A percentile compares a stretch with the other conserved stretches of the same genome.
Conservation (phyloP, 2,329 filamentous ascomycete species). For the Fusarium bactridioides region DNA sequence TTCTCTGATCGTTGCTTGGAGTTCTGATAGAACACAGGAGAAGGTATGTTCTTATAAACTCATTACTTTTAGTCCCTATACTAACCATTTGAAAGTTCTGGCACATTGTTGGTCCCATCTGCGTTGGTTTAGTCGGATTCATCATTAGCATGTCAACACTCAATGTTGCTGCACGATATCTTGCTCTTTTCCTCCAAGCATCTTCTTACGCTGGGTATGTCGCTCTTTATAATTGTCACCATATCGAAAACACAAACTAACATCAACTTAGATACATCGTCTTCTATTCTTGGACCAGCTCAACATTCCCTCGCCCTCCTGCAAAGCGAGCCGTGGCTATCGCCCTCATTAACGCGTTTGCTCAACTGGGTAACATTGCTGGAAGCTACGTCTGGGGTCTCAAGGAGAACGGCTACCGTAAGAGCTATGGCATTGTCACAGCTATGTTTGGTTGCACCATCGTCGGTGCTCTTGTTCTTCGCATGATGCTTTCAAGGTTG, state of each 20-base stretch:
- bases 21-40: slow-evolving; percentile 63
- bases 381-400: slow-evolving; percentile 71
- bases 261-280: slow-evolving; percentile 55
- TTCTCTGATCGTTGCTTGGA: slow-evolving; percentile 62
- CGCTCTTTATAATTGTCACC: accelerated
- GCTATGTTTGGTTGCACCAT: slow-evolving; percentile 70
- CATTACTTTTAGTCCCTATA: no score
- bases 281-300: slow-evolving; percentile 66
- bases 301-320: slow-evolving; percentile 64
- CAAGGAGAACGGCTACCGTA: slow-evolving; percentile 65
- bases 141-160: slow-evolving; percentile 66
- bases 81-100: slow-evolving; percentile 54
- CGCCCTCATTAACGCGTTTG: slow-evolving; percentile 66
- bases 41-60: slow-evolving; percentile 47
- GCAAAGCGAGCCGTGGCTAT: slow-evolving; percentile 69
- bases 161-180: slow-evolving; percentile 64
- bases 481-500: slow-evolving; percentile 53
- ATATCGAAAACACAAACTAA: accelerated
- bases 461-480: slow-evolving; percentile 58
- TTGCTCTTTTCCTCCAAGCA: slow-evolving; percentile 67
- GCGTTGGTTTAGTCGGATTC: slow-evolving; percentile 62
- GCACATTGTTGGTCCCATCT: slow-evolving; percentile 63
- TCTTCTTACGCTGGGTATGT: slow-evolving; percentile 58
- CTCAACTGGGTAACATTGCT: slow-evolving; percentile 65
- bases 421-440: slow-evolving; percentile 70